Conservation (phyloP, 1,284 basidiomycete species). For the Ceratorhiza oryzae-sativae region DNA sequence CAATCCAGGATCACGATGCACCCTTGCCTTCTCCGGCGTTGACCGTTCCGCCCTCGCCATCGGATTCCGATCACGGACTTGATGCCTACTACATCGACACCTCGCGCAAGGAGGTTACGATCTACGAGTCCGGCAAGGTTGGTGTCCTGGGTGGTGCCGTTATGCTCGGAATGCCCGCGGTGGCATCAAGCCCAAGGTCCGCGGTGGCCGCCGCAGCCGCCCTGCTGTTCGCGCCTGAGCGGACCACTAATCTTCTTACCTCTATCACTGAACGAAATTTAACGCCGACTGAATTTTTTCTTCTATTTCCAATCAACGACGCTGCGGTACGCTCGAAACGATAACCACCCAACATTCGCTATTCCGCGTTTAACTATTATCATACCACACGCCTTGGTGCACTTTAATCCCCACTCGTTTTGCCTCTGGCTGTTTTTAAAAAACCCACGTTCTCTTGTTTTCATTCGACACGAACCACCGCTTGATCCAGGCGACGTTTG, state of each 20-base stretch:
- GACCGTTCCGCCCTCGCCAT: constrained; percentile 38
- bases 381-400: constrained; percentile 20
- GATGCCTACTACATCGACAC: constrained; percentile 41
- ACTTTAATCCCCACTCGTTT: constrained; percentile 35
- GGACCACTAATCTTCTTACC: not conserved
- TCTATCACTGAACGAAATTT: constrained; percentile 31
- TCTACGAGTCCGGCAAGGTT: constrained; percentile 45
- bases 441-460: constrained; percentile 20
- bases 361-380: constrained; percentile 20
- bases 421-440: constrained; percentile 12
- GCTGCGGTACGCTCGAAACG: constrained; percentile 38
- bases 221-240: constrained; percentile 22
- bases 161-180: constrained; percentile 44
- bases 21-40: constrained; percentile 39
- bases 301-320: constrained; percentile 16
- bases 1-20: constrained; percentile 34
- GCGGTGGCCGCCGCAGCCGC: constrained; percentile 34
- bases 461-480: constrained; percentile 33
- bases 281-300: constrained; percentile 27
- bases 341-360: constrained; percentile 29
- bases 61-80: constrained; percentile 37
- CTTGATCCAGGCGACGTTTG: constrained; percentile 22
- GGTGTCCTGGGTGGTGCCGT: constrained; percentile 44
- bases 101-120: constrained; percentile 41
- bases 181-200: constrained; percentile 35